Base-by-base conservation (phyloP, 441 rosid species). In the Arabidopsis hybrid region DNA sequence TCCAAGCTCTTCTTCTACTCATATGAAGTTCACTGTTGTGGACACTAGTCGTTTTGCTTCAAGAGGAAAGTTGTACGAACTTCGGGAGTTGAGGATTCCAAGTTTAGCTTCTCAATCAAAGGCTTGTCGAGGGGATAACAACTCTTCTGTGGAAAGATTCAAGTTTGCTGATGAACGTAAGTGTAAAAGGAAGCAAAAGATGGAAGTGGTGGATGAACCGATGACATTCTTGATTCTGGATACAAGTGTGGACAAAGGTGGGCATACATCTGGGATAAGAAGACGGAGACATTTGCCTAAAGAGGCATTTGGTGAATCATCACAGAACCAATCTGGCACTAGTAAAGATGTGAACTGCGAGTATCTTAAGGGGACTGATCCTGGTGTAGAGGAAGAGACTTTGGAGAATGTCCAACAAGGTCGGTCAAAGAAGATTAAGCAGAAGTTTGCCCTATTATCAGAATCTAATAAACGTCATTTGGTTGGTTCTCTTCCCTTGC, bases 1-100 rank as follows among this genome's bases (percentile, higher is more conserved):
- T 52, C 83, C 80, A 51, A 80, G 67, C 42, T 81, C 87, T 59
- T 79, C 52, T 59, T 32, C 68, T 36, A 73, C 82, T 49, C 66
- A 53, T 40, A 67, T 81, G 85, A 87, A 82, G 79, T 86, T 87
- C 82, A 81, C 83, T 43, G 81, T 91, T 76, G 84, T 89, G 47
- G 97, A 89, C 77, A 62, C 59, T 36, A 75, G 91, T 76, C 79
- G 87, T 79, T 76, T 80, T 78, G 69, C 63, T 45, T 56, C 65
- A 18, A 83, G 81, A 14, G 83, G 84, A 13, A 83, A 81, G 74
- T 49, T 83, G 52, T 73, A 80, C 53, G 78, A 70, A 62, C 65
- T 76, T 61, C 75, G 80, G 57, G 87, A 84, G 78, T 55, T 87
- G 75, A 85, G 86, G 76, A 17, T 39, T 47, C 65, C 38, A 13